phyloP scores from a whole-genome alignment of 2,329 filamentous ascomycete species.

The Tolypocladium cylindrosporum region DNA sequence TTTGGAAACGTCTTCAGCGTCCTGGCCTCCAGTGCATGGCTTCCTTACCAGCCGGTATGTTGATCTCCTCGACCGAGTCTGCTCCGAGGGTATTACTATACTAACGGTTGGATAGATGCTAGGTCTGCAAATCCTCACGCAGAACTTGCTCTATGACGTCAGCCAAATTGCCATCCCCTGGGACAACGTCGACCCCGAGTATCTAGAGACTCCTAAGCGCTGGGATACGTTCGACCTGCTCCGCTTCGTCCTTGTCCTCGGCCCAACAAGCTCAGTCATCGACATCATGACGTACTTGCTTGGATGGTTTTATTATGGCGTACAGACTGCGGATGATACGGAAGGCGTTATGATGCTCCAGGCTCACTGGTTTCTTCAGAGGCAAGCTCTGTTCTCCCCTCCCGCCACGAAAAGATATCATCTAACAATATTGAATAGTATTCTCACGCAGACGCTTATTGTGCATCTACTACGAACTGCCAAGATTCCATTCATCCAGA shows the following conservation, averaged over 20 bases:
- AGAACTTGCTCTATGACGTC: slow-evolving; percentile 19
- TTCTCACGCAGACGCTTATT: slow-evolving; percentile 17
- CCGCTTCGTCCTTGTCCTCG: slow-evolving; percentile 16
- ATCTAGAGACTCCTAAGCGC: slow-evolving; percentile 12
- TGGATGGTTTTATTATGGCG: slow-evolving; percentile 14
- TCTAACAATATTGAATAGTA: background rate
- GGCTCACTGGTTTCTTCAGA: slow-evolving; percentile 17
- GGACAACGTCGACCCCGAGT: slow-evolving; percentile 16
- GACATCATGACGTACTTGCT: slow-evolving; percentile 13
- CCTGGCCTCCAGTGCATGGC: slow-evolving; percentile 15
- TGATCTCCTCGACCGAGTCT: too few species aligned
- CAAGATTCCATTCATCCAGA: slow-evolving; percentile 15
- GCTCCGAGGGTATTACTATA: background rate
- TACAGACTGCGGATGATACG: slow-evolving; percentile 6
- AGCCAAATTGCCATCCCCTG: slow-evolving; percentile 19
- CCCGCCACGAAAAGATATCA: background rate
- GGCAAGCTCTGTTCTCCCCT: slow-evolving; percentile 1
- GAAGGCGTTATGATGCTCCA: slow-evolving; percentile 9
- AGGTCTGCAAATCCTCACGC: slow-evolving; percentile 14
- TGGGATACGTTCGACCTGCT: slow-evolving; percentile 16
- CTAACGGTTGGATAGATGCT: slow-evolving; percentile 8
- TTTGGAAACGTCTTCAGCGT: slow-evolving; percentile 7
- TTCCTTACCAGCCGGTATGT: slow-evolving; percentile 12
- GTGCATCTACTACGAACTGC: slow-evolving; percentile 16
- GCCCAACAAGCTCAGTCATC: slow-evolving; percentile 16